Evolutionary conservation across 2,329 filamentous ascomycete genomes (phyloP).

Genomic region (Fusarium miscanthi): DNA sequence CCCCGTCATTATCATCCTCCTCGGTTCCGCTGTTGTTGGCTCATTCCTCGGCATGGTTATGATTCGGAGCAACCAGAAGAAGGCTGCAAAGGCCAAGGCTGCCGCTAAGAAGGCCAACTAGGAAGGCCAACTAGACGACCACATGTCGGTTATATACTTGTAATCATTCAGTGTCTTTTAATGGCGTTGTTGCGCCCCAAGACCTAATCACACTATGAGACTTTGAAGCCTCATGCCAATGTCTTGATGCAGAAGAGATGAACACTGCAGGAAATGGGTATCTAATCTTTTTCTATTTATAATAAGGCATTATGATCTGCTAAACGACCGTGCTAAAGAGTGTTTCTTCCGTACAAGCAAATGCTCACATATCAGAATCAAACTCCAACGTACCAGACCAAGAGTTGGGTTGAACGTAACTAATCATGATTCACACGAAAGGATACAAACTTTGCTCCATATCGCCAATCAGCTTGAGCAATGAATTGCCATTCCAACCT

Average conservation of each 20-base stretch:
- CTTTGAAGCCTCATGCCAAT: constrained; percentile 1
- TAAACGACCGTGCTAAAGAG: constrained; percentile 44
- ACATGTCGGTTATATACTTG: constrained; percentile 33
- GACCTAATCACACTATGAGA: constrained; percentile 33
- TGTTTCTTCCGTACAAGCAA: constrained; percentile 45
- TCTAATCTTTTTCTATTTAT: constrained; percentile 53
- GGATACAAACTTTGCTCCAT: constrained; percentile 23
- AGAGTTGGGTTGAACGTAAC: constrained; percentile 35
- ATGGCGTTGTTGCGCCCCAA: constrained; percentile 18
- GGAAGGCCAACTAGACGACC: constrained; percentile 81
- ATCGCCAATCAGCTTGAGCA: constrained; percentile 23
- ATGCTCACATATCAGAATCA: constrained; percentile 47
- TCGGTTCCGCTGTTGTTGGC: constrained; percentile 92
- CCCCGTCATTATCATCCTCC: constrained; percentile 92
- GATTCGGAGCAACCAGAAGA: constrained; percentile 99
- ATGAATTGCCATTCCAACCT: constrained; percentile 22
- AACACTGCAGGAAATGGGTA: constrained; percentile 46
- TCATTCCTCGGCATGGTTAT: constrained; percentile 97
- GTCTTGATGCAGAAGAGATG: constrained; percentile 19
- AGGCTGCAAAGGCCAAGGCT: constrained; percentile 91
- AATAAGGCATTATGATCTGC: constrained; percentile 38
- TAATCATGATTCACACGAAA: constrained; percentile 24
- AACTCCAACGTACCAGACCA: constrained; percentile 41
- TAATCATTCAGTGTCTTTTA: constrained; percentile 36
- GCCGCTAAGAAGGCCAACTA: constrained; percentile 84